These are phyloP conservation scores for Termitomyces sp. DNA, from an alignment of 768 basidiomycete species.

Conservation along the genomic window DNA sequence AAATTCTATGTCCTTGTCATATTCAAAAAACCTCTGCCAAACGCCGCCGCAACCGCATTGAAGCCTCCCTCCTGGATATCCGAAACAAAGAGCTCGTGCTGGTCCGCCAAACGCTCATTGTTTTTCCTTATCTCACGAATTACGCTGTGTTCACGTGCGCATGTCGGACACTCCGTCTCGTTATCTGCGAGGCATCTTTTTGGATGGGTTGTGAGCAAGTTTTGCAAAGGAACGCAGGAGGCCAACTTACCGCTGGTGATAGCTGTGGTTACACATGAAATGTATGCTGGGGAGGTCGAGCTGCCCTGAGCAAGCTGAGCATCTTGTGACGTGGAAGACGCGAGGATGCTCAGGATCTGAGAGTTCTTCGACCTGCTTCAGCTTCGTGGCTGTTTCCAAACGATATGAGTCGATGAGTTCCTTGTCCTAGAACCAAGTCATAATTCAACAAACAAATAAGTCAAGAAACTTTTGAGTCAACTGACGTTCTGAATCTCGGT, in stretches of 20 bases:
- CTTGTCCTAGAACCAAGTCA: slow-evolving; percentile 58
- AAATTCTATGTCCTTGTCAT: slow-evolving; percentile 31
- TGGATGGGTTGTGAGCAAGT: background rate
- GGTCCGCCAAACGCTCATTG: slow-evolving; percentile 78
- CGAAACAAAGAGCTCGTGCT: slow-evolving; percentile 74
- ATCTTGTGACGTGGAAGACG: slow-evolving; percentile 93
- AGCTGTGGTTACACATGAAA: slow-evolving; percentile 98
- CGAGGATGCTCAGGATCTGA: slow-evolving; percentile 73
- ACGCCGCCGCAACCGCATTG: slow-evolving; percentile 63
- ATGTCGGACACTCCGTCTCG: slow-evolving; percentile 86
- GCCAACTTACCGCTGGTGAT: slow-evolving; percentile 76
- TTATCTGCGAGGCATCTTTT: slow-evolving; percentile 83
- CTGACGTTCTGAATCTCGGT: slow-evolving; percentile 79
- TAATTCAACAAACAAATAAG: slow-evolving; percentile 2
- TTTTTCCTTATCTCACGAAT: slow-evolving; percentile 86
- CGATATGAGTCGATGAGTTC: slow-evolving; percentile 86
- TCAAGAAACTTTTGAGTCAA: slow-evolving; percentile 9
- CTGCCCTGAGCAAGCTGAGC: slow-evolving; percentile 83
- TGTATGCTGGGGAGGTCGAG: slow-evolving; percentile 92
- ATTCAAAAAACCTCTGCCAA: slow-evolving; percentile 61
- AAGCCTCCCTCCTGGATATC: slow-evolving; percentile 76
- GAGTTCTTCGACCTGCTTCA: slow-evolving; percentile 78
- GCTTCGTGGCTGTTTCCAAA: slow-evolving; percentile 72
- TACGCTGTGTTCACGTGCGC: slow-evolving; percentile 81
- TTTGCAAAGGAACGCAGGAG: background rate